Conservation (phyloP, 768 basidiomycete species). For the Sporobolomyces phaffii region DNA sequence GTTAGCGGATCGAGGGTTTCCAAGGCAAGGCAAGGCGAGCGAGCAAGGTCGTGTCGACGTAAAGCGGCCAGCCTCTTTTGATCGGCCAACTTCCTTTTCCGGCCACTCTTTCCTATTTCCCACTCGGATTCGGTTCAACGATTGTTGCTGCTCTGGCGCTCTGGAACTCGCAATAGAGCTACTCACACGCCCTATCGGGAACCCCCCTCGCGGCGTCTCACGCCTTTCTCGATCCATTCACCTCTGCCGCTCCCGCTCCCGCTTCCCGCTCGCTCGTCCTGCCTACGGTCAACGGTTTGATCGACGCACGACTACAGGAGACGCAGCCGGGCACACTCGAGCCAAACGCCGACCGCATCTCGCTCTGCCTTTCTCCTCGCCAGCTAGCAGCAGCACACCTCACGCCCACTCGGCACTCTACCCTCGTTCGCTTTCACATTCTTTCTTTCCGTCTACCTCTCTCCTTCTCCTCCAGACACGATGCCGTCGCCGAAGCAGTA, state of each 20-base stretch:
- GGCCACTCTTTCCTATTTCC: background rate
- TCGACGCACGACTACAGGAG: too few species aligned
- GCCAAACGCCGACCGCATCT: too few species aligned
- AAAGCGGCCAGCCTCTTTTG: too few species aligned
- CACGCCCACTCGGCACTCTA: constrained; percentile 9
- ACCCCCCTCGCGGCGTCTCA: background rate
- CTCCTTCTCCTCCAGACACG: too few species aligned
- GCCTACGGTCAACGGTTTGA: too few species aligned
- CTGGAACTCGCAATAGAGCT: background rate
- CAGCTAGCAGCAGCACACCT: too few species aligned
- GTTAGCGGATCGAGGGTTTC: too few species aligned
- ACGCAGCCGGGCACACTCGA: too few species aligned
- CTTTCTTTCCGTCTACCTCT: background rate
- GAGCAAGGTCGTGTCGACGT: too few species aligned
- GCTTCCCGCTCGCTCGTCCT: background rate
- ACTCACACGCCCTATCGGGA: background rate
- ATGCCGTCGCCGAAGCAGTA: constrained; percentile 28
- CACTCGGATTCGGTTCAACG: background rate
- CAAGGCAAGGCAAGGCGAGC: too few species aligned
- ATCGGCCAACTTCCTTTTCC: background rate
- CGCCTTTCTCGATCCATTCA: too few species aligned
- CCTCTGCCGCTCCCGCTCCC: background rate
- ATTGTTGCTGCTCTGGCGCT: background rate
- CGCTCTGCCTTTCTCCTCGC: too few species aligned
- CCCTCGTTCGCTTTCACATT: background rate